Evolutionary conservation across 2,329 filamentous ascomycete genomes (phyloP).

Genomic region (Arthrinium phaeospermum): DNA sequence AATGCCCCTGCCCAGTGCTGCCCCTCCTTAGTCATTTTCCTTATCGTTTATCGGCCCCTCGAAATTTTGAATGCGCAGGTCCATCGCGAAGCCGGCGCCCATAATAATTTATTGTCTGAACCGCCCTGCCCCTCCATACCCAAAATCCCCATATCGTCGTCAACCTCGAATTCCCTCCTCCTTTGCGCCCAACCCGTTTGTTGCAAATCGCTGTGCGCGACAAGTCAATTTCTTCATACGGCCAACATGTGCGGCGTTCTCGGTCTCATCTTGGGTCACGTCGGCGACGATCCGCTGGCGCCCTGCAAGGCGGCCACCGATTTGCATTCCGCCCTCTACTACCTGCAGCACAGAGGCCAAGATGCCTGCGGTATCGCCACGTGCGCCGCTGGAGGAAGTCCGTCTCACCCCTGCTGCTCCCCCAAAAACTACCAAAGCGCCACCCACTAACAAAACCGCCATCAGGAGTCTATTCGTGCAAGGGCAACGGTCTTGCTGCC

Average conservation of each 20-base stretch:
- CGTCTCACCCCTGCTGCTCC: conserved; percentile 55
- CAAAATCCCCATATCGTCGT: background rate
- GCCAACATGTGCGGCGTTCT: conserved; percentile 57
- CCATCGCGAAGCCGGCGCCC: conserved; percentile 6
- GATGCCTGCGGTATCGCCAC: conserved; percentile 67
- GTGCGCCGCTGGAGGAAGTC: conserved; percentile 71
- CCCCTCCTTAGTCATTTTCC: conserved; percentile 16
- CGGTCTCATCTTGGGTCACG: conserved; percentile 59
- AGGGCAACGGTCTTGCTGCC: conserved; percentile 78
- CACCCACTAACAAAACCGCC: background rate
- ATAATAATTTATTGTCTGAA: conserved; percentile 13
- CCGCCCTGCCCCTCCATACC: background rate
- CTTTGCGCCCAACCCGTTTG: background rate
- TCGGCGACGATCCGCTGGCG: conserved; percentile 23
- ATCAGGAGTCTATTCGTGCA: conserved; percentile 59
- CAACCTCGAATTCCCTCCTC: background rate
- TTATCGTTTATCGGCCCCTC: conserved; percentile 11
- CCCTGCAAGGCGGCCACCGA: conserved; percentile 52
- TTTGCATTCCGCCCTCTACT: conserved; percentile 63
- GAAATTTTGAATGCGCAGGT: background rate
- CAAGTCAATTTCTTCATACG: background rate
- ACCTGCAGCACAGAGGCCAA: conserved; percentile 54
- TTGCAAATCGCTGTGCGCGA: background rate
- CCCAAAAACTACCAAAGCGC: background rate
- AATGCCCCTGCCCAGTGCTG: background rate